A percentile compares a stretch with the other conserved stretches of the same genome.
These are phyloP conservation scores for Penstemon davidsonii DNA, from an alignment of 257 asterid species.

Conservation along the genomic window DNA sequence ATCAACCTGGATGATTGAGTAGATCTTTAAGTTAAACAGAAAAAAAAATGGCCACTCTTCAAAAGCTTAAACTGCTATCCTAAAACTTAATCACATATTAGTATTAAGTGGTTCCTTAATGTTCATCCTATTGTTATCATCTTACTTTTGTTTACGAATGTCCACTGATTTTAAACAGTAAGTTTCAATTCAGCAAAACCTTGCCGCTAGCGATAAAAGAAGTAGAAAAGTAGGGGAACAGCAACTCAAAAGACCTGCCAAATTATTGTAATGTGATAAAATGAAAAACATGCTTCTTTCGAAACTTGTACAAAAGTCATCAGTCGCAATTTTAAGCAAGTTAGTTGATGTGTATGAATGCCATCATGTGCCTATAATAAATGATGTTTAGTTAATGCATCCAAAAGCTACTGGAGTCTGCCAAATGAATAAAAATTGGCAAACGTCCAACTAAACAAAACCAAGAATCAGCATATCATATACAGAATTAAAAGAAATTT, in stretches of 20 bases:
- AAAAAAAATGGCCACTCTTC: conserved; percentile 9
- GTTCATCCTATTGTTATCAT: not conserved
- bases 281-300: not conserved
- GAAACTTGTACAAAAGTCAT: not conserved
- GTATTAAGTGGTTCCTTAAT: not conserved
- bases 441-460: not conserved
- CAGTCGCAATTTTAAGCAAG: not conserved
- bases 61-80: conserved; percentile 18
- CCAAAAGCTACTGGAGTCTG: not conserved
- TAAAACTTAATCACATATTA: conserved; percentile 23
- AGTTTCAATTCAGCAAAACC: not conserved
- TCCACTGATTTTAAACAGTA: not conserved
- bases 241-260: not conserved
- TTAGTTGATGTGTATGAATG: not conserved
- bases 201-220: not conserved
- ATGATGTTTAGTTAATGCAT: not conserved
- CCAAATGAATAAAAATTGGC: not conserved
- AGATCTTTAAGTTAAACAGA: conserved; percentile 14
- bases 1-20: conserved; percentile 63
- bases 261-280: not conserved
- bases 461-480: not conserved
- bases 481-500: not conserved
- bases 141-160: conserved; percentile 10
- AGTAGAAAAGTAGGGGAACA: not conserved
- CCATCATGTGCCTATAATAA: not conserved